Base-by-base conservation (phyloP, 169 alveolate species). In the Plasmodium vinckei region DNA sequence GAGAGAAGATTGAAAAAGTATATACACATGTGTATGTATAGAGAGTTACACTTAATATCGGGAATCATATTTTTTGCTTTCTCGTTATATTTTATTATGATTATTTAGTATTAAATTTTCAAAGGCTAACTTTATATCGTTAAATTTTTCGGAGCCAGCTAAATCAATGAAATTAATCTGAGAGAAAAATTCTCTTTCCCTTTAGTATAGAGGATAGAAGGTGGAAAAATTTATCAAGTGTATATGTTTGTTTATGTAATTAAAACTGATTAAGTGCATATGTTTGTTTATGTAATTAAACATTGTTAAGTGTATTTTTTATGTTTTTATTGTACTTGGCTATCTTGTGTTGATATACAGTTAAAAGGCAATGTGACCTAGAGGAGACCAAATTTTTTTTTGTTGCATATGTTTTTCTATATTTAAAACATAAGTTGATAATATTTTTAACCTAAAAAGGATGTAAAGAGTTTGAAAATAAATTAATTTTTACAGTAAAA, bases 81-180 rank as follows among this genome's bases (percentile, higher is more conserved):
- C 39, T 27, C 39, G 1, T 27, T 27, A 27, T 33, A 33, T 33
- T 33, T 4, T 4, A 33, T 33, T 33, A 4, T 7, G 42, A 33
- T 33, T 33, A 33, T 33, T 33, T 33, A 33, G 42, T 33, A 33
- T 33, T 33, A 33, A 3, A 4, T 33, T 33, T 33, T 33, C 42
- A 9, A 23, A 77, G 42, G 21, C 79, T 67, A 79, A 79, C 89
- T 79, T 79, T 65, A 79, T 79, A 63, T 79, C 89, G 51, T 65
- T 79, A 67, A 79, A 79, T 79, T 79, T 79, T 79, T 79, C 89
- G 46, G 89, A 79, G 15, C 89, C 89, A 46, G 89, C 89, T 51
- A 79, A 79, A 53, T 79, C 89, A 61, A 79, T 79, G 27, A 65
- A 79, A 60, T 79, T 79, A n/a, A 79, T 79, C 49, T 79, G 89